Percentiles rank a stretch among this genome's conserved stretches.
phyloP scores from a whole-genome alignment of 2,329 filamentous ascomycete genomes.

The Mycocentrospora acerina region DNA sequence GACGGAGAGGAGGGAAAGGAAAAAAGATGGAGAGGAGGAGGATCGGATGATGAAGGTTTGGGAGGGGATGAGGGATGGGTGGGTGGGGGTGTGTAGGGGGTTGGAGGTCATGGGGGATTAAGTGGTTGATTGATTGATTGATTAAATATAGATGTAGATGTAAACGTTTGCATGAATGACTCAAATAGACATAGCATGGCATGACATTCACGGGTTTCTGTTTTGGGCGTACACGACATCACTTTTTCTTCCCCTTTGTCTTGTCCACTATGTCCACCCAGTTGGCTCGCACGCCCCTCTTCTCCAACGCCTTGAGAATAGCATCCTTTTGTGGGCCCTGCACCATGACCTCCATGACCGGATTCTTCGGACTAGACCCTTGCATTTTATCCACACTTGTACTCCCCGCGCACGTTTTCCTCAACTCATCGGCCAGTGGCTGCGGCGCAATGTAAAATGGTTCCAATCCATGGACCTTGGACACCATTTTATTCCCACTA shows the following conservation, averaged over 20 bases:
- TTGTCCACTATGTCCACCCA: conserved; percentile 69
- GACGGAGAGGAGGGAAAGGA: conserved; percentile 30
- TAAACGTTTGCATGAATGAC: too few species aligned
- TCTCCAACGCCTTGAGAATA: conserved; percentile 60
- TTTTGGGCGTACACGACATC: background rate
- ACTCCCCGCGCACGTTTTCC: conserved; percentile 68
- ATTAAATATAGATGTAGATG: too few species aligned
- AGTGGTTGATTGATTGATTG: too few species aligned
- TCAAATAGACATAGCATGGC: too few species aligned
- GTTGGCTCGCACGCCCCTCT: conserved; percentile 58
- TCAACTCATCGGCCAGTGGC: conserved; percentile 64
- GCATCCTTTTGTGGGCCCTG: conserved; percentile 67
- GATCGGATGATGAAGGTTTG: conserved; percentile 31
- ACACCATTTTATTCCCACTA: conserved; percentile 67
- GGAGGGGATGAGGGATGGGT: conserved; percentile 33
- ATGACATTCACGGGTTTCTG: too few species aligned
- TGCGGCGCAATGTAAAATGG: conserved; percentile 62
- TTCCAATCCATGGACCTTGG: conserved; percentile 63
- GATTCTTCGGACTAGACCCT: conserved; percentile 61
- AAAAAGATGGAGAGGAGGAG: conserved; percentile 33
- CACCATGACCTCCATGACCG: conserved; percentile 66
- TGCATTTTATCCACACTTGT: conserved; percentile 64
- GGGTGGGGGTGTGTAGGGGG: conserved; percentile 36
- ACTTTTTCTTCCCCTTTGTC: conserved; percentile 64
- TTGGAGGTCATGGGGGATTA: conserved; percentile 39